phyloP scores from a whole-genome alignment of 225 moss, liverwort and hornwort species.

The Takakia lepidozioides region DNA sequence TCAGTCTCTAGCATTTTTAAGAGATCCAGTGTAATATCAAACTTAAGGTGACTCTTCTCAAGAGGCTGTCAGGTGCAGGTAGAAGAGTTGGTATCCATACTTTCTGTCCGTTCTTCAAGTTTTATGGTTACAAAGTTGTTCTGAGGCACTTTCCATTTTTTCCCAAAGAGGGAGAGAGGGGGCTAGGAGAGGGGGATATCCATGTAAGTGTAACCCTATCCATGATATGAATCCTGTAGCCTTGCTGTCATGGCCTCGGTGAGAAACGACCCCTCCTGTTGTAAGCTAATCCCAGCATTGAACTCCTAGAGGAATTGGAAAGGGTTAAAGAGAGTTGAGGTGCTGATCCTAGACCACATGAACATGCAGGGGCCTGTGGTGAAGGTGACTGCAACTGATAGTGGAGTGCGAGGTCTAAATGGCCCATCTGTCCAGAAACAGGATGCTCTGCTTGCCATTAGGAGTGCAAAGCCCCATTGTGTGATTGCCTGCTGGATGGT shows the following conservation, averaged over 20 bases:
- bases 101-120: no score
- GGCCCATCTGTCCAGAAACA: slow-evolving; percentile 47
- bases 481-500: slow-evolving; percentile 93
- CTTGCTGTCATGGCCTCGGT: no score
- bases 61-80: background rate
- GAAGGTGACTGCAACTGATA: slow-evolving; percentile 70
- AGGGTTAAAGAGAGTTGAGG: no score
- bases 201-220: no score
- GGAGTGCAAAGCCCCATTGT: slow-evolving; percentile 39
- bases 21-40: background rate
- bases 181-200: no score
- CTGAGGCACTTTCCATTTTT: no score
- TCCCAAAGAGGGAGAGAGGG: no score
- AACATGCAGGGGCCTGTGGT: slow-evolving; percentile 51
- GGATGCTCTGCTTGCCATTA: slow-evolving; percentile 57
- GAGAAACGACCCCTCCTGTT: background rate
- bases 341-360: background rate
- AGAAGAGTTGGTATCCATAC: background rate
- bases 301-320: background rate
- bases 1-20: background rate
- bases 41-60: background rate
- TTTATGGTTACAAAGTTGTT: no score
- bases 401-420: slow-evolving; percentile 63
- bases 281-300: background rate
- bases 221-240: slow-evolving; percentile 1